Evolutionary conservation across 192 early-diverging fungal species (phyloP).

Genomic region (Funneliformis mosseae): DNA sequence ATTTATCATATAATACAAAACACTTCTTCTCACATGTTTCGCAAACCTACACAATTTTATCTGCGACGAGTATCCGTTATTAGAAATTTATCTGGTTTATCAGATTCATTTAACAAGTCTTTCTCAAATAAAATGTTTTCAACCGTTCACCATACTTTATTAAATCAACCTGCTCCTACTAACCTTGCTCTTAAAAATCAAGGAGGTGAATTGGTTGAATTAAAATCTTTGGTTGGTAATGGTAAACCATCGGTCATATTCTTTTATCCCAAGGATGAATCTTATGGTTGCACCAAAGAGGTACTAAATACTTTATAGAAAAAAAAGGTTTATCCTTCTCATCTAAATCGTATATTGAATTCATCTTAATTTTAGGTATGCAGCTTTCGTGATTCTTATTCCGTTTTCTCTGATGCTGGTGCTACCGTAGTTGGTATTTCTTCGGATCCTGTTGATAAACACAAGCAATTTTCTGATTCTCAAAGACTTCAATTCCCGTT

Average conservation of each 20-base stretch:
- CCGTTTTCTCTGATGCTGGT: conserved; percentile 38
- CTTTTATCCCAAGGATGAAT: conserved; percentile 49
- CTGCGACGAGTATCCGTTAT: no score
- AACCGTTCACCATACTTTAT: conserved; percentile 28
- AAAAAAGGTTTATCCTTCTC: neutral
- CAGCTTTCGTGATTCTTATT: conserved; percentile 43
- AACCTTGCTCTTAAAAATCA: conserved; percentile 40
- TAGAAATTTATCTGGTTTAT: no score
- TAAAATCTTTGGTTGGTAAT: conserved; percentile 39
- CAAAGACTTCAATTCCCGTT: conserved; percentile 39
- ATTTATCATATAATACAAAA: no score
- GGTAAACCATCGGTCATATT: conserved; percentile 37
- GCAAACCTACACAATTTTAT: no score
- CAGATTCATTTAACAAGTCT: neutral
- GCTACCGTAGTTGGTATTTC: conserved; percentile 44
- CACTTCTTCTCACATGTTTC: no score
- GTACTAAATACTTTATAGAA: conserved; percentile 21
- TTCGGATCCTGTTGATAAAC: conserved; percentile 38
- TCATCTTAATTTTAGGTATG: conserved; percentile 37
- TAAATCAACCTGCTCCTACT: conserved; percentile 39
- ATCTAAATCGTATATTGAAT: neutral
- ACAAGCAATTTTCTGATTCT: conserved; percentile 36
- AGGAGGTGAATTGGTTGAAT: conserved; percentile 34
- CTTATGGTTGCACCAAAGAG: conserved; percentile 41
- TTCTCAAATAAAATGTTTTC: neutral